These are phyloP conservation scores for Calonectria leucothoes DNA, from an alignment of 2,329 filamentous ascomycete genomes.

Conservation along the genomic window DNA sequence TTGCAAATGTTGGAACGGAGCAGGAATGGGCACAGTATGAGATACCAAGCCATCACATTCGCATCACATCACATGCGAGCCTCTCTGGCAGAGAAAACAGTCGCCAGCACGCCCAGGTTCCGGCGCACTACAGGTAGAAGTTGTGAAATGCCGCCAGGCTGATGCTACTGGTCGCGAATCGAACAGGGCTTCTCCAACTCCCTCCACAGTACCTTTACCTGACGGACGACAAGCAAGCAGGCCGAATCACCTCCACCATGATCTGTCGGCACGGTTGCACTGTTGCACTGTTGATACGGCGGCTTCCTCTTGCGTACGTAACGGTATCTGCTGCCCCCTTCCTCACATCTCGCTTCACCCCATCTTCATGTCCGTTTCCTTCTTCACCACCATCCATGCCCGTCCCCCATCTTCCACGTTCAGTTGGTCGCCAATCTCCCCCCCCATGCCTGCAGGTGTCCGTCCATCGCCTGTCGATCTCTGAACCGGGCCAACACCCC, in stretches of 20 bases:
- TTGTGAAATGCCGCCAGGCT: neutral
- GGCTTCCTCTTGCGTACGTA: neutral
- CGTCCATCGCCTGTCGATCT: slow-evolving; percentile 10
- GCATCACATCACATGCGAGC: neutral
- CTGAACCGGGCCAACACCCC: neutral
- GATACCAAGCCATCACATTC: neutral
- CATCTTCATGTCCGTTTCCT: neutral
- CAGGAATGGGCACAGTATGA: neutral
- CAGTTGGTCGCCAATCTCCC: neutral
- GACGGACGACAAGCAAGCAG: neutral
- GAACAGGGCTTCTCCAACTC: neutral
- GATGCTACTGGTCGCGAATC: neutral
- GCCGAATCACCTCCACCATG: neutral
- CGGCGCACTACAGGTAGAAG: neutral
- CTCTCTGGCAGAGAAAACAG: neutral
- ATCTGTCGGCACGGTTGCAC: neutral
- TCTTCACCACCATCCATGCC: neutral
- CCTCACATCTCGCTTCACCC: slow-evolving; percentile 1
- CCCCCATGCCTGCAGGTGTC: neutral
- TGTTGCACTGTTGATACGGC: neutral
- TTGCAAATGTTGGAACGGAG: neutral
- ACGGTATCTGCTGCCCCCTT: neutral
- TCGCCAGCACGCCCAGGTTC: neutral
- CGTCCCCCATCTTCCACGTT: neutral
- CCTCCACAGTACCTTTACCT: neutral